Evolutionary conservation across 768 basidiomycete species (phyloP), one percentile per base, ranked within the genome.

Genomic region (Baorangia bicolor): DNA sequence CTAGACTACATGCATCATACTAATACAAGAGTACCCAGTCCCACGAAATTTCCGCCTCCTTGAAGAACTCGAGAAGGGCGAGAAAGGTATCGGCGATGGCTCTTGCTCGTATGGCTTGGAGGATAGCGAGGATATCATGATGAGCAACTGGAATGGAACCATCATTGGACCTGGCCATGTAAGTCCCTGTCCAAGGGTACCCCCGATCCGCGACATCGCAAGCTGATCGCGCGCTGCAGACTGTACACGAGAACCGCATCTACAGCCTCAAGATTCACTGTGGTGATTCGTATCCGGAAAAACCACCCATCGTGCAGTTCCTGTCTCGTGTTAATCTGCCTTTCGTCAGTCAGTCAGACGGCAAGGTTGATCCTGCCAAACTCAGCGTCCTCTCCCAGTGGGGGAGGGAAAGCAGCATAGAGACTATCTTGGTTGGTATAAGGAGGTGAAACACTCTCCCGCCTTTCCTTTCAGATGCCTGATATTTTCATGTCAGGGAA

Each of bases 111-210:
- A 98, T 66, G 97, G 97, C 38, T 78, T 99, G 56, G 92, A 93
- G 75, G 93, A 98, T 73, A 75, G 87, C 64, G 95, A 98, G 70
- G 97, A 98, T 81, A 89, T 96, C 77, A 78, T 92, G 78, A 98
- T 99, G 95, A 89, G 84, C 75, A 81, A 92, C 72, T 99, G 97
- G 97, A 98, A 97, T 68, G 96, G 97, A 48, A 99, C 97, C 21
- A 95, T 99, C 77, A 93, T 99, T 58, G 97, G 97, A 10, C 97
- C 97, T 31, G 95, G 95, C 49, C 95, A 99, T 74, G 94, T 95
- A 72, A 58, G 91, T 78, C 20, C 21, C n/a, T 34, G 9, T 28
- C 28, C 21, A 34, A 43, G 10, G 41, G 27, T 34, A 20, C 20
- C 50, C 39, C 51, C 51, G 54, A 60, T 51, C 59, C 39, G 48